Conservation (phyloP, 306 rosid species). For the Acacia confusa region DNA sequence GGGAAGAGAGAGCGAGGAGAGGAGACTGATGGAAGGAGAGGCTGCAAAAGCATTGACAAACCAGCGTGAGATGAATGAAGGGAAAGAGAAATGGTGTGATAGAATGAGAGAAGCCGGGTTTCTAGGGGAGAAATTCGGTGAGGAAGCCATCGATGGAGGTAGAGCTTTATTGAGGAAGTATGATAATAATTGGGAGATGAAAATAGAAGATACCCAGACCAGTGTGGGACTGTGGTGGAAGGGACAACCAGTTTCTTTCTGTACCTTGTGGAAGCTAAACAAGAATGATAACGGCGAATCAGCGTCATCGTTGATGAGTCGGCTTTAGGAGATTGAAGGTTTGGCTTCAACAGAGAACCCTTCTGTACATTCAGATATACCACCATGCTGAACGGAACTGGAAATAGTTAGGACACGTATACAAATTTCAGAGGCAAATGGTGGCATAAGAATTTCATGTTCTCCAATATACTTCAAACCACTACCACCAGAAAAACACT, state of each 20-base stretch:
- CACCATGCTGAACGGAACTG: neutral
- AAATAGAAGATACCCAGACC: conserved; percentile 58
- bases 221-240: conserved; percentile 81
- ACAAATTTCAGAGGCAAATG: neutral
- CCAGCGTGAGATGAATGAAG: conserved; percentile 72
- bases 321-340: conserved; percentile 4
- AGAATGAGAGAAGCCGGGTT: conserved; percentile 77
- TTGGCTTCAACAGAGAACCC: neutral
- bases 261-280: conserved; percentile 71
- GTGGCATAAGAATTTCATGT: neutral
- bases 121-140: conserved; percentile 51
- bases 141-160: conserved; percentile 73
- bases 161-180: conserved; percentile 84
- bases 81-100: conserved; percentile 78
- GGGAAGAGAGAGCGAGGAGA: conserved; percentile 73
- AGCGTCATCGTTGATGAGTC: conserved; percentile 22
- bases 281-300: conserved; percentile 18
- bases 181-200: conserved; percentile 87
- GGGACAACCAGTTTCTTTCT: conserved; percentile 77
- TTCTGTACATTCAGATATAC: neutral
- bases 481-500: neutral
- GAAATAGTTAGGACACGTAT: neutral
- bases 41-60: conserved; percentile 75
- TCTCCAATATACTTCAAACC: neutral
- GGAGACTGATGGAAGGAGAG: conserved; percentile 91